Percentiles rank a stretch among this genome's conserved stretches.
These are phyloP conservation scores for Kazachstania taianensis DNA, from an alignment of 805 yeast genomes.

Conservation along the genomic window DNA sequence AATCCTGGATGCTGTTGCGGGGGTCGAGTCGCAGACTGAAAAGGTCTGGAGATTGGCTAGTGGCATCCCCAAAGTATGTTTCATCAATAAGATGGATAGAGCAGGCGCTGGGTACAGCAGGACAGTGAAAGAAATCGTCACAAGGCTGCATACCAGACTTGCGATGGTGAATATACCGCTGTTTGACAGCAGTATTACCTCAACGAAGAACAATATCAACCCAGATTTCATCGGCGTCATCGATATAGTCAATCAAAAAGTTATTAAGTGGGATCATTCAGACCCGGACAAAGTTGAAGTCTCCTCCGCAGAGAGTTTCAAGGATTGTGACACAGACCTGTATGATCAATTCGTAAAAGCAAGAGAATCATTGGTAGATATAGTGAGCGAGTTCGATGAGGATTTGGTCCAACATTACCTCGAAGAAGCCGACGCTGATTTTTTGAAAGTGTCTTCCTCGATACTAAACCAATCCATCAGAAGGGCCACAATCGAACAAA, in stretches of 20 bases:
- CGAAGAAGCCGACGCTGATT: constrained; percentile 55
- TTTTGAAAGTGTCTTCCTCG: constrained; percentile 48
- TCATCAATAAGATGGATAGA: constrained; percentile 91
- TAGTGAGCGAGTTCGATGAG: constrained; percentile 77
- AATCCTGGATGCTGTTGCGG: constrained; percentile 90
- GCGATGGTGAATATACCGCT: constrained; percentile 71
- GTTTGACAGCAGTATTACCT: constrained; percentile 33
- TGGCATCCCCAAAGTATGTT: constrained; percentile 68
- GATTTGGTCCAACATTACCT: constrained; percentile 64
- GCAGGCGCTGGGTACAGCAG: constrained; percentile 91
- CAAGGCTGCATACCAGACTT: constrained; percentile 63
- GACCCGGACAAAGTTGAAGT: constrained; percentile 21
- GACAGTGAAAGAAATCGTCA: constrained; percentile 74
- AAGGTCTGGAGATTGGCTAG: constrained; percentile 90
- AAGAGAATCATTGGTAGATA: constrained; percentile 72
- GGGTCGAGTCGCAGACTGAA: constrained; percentile 97
- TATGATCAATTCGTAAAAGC: constrained; percentile 43
- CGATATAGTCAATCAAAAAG: constrained; percentile 46
- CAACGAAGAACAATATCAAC: constrained; percentile 24
- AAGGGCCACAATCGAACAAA: constrained; percentile 46
- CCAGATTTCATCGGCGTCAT: constrained; percentile 43
- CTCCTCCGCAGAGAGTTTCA: too few species aligned
- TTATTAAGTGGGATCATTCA: constrained; percentile 37
- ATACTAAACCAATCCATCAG: constrained; percentile 53
- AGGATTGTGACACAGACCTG: constrained; percentile 50